phyloP scores from a whole-genome alignment of 2,329 filamentous ascomycete species.

The Pseudogymnoascus sp. region DNA sequence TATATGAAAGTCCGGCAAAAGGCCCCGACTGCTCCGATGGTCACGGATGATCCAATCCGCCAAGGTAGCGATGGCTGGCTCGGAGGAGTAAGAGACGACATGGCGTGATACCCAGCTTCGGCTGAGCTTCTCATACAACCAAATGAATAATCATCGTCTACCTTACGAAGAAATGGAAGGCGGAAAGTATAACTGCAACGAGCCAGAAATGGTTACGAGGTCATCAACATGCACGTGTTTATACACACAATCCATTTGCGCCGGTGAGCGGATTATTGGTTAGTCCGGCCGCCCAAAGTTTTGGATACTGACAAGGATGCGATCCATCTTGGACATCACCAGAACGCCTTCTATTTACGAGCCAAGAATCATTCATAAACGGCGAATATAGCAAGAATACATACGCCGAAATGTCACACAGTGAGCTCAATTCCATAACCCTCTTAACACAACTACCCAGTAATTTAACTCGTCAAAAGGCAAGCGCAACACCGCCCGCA shows the following conservation, averaged over 20 bases:
- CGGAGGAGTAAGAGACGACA: constrained; percentile 7
- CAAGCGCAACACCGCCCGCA: constrained; percentile 84
- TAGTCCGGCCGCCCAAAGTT: not conserved
- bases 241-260: not conserved
- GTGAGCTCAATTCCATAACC: constrained; percentile 28
- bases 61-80: constrained; percentile 54
- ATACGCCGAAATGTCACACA: constrained; percentile 39
- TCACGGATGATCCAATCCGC: constrained; percentile 63
- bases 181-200: not conserved
- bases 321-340: not conserved
- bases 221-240: not conserved
- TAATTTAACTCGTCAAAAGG: constrained; percentile 33
- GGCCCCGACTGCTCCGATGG: constrained; percentile 65
- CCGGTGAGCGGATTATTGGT: not conserved
- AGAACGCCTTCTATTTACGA: not conserved
- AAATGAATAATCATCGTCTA: not conserved
- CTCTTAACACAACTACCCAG: not conserved
- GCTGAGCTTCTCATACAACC: not conserved
- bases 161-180: not conserved
- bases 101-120: not conserved
- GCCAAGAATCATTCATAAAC: not conserved
- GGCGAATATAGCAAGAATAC: not conserved
- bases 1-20: constrained; percentile 69
- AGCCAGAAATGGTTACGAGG: not conserved
- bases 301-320: not conserved